A percentile compares a stretch with the other conserved stretches of the same genome.
These are phyloP conservation scores for Suillus cothurnatus DNA, from an alignment of 768 basidiomycete species.

Conservation along the genomic window DNA sequence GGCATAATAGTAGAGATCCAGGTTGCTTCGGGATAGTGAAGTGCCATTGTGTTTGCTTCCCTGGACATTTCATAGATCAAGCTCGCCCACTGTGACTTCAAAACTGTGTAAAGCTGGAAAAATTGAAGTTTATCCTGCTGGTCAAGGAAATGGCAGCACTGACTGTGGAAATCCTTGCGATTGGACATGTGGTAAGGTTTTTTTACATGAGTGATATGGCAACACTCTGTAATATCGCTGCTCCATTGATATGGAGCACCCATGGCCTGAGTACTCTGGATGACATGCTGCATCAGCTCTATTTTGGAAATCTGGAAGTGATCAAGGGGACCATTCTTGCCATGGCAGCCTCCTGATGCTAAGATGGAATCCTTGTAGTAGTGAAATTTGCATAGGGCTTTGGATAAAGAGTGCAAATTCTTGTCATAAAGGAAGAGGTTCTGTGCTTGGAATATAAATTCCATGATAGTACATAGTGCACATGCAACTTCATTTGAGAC, in stretches of 20 bases:
- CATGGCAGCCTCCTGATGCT: constrained; percentile 1
- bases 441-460: constrained; percentile 43
- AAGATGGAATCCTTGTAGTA: constrained; percentile 14
- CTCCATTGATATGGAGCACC: constrained; percentile 28
- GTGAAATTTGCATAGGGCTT: constrained; percentile 14
- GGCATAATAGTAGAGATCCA: constrained; percentile 8
- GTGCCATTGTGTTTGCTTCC: neutral
- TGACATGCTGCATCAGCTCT: neutral
- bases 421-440: constrained; percentile 20
- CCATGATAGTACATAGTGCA: constrained; percentile 22
- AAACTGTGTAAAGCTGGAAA: constrained; percentile 9
- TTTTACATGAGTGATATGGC: constrained; percentile 15
- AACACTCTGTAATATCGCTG: constrained; percentile 16
- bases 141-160: constrained; percentile 15
- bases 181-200: constrained; percentile 6
- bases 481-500: too few relatives aligned
- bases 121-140: constrained; percentile 12
- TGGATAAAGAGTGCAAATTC: constrained; percentile 1
- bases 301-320: constrained; percentile 14
- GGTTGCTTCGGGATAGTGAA: constrained; percentile 5
- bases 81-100: constrained; percentile 1
- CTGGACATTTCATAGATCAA: constrained; percentile 11
- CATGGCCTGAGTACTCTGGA: constrained; percentile 25
- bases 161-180: constrained; percentile 1
- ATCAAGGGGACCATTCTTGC: constrained; percentile 13